Conservation (phyloP, 257 asterid species). For the Rauvolfia tetraphylla region DNA sequence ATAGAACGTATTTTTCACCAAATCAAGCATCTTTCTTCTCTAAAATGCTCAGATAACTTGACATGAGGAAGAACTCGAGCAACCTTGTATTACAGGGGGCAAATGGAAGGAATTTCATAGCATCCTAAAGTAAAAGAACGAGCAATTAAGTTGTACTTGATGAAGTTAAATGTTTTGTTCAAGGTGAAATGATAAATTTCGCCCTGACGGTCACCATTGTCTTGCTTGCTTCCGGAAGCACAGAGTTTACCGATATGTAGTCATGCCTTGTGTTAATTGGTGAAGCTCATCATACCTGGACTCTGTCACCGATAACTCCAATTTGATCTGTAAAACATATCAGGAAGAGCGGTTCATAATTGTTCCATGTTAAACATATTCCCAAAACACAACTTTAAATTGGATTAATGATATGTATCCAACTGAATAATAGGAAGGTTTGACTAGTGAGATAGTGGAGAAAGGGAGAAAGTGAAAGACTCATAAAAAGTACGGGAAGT, state of each 20-base stretch:
- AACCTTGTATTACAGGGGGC: neutral
- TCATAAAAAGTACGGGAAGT: neutral
- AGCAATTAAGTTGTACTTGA: neutral
- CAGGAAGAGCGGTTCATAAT: slow-evolving; percentile 4
- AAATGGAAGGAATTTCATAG: neutral
- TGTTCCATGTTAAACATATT: neutral
- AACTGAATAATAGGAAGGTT: neutral
- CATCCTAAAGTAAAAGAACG: neutral
- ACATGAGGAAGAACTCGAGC: too few relatives aligned
- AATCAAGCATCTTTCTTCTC: neutral
- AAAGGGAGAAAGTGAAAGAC: neutral
- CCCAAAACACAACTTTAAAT: neutral
- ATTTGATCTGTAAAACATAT: slow-evolving; percentile 53
- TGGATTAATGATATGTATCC: neutral
- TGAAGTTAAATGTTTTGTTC: neutral
- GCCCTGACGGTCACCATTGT: neutral
- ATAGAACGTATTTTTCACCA: neutral
- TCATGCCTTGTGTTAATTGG: slow-evolving; percentile 22
- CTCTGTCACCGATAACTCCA: slow-evolving; percentile 55
- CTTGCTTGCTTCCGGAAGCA: neutral
- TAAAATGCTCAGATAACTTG: too few relatives aligned
- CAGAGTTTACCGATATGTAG: neutral
- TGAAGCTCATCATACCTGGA: slow-evolving; percentile 54
- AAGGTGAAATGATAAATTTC: neutral
- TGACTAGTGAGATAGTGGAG: neutral